These are phyloP conservation scores for Chernovozyma aurita DNA, from an alignment of 1,139 yeast genomes.

Conservation along the genomic window DNA sequence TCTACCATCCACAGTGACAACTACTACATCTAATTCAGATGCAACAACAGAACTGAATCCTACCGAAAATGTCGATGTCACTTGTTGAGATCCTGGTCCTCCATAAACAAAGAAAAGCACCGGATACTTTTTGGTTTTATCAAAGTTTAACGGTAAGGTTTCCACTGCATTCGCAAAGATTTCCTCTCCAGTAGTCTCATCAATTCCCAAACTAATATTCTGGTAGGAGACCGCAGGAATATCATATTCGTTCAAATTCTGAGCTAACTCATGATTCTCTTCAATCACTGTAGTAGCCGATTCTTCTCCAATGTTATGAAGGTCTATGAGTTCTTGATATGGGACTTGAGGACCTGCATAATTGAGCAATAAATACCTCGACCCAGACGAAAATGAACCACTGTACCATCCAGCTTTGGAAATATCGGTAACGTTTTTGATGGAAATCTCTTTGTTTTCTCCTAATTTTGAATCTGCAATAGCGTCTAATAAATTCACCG, in stretches of 20 bases:
- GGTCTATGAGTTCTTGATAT: constrained; percentile 57
- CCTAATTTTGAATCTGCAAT: constrained; percentile 25
- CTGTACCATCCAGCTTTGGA: constrained; percentile 60
- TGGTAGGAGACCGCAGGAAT: constrained; percentile 46
- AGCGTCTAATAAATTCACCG: constrained; percentile 37
- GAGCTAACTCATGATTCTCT: constrained; percentile 40
- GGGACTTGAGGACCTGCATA: constrained; percentile 69
- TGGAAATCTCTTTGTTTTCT: constrained; percentile 20
- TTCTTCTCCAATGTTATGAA: constrained; percentile 27
- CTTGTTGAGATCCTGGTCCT: constrained; percentile 79
- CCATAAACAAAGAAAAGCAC: constrained; percentile 72
- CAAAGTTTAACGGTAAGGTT: constrained; percentile 60
- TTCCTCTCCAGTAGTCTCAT: constrained; percentile 31
- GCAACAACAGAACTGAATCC: constrained; percentile 64
- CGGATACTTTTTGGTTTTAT: constrained; percentile 55
- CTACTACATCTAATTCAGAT: constrained; percentile 64
- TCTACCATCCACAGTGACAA: constrained; percentile 78
- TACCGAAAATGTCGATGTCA: constrained; percentile 47
- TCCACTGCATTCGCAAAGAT: constrained; percentile 54
- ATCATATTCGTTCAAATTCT: constrained; percentile 37
- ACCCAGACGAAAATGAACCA: constrained; percentile 66
- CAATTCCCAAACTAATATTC: constrained; percentile 45
- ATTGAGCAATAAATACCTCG: constrained; percentile 54
- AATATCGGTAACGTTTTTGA: constrained; percentile 51
- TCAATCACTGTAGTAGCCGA: constrained; percentile 37